Base-by-base conservation (phyloP, 2,329 filamentous ascomycete genomes). In the Colletotrichum sp. region DNA sequence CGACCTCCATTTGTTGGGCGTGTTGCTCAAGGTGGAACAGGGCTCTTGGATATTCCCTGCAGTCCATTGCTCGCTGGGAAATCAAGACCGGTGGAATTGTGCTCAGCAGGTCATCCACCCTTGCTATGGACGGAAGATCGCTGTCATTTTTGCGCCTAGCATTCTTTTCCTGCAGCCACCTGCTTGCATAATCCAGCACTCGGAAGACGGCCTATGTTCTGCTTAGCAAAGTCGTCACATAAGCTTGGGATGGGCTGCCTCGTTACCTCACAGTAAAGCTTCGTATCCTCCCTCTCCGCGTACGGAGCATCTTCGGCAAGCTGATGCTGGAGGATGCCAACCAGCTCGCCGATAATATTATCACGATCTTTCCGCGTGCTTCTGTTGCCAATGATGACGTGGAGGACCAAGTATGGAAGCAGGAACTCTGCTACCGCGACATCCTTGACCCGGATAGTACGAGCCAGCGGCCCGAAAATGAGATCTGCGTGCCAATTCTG, bases 1-100 rank as follows among this genome's bases (percentile, higher is more conserved):
- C 80, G 30, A 86, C 85, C 34, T 88, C 85, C 70, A 88, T 83
- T 75, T 89, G 86, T 70, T 88, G 87, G 72, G 96, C 96, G 82
- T 98, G 94, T 79, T 98, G 95, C 84, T 99, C 97, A 87, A 97
- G 94, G 81, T 98, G 95, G 81, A 98, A 98, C 21, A 99, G 87
- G 2, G 97, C 97, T 66, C 97, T 92, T 9, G 97, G 93, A 82
- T 96, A 98, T 10, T 97, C 97, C 75, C 95, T 95, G 84, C 96
- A 98, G 81, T 98, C 95, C n/a, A 98, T 92, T 12, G 97, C 96
- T 78, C 96, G 92, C 78, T 92, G 91, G 8, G 97, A 96, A 24
- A 92, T 88, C 24, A 98, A 84, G 66, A 98, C 91, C 0, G 90
- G 88, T 71, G 97, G 94, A 6, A 98, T 94, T 12, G 90, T 85